A percentile compares a stretch with the other conserved stretches of the same genome.
Evolutionary conservation across 2,329 filamentous ascomycete genomes (phyloP).

Genomic region (Thermothelomyces thermophilus): DNA sequence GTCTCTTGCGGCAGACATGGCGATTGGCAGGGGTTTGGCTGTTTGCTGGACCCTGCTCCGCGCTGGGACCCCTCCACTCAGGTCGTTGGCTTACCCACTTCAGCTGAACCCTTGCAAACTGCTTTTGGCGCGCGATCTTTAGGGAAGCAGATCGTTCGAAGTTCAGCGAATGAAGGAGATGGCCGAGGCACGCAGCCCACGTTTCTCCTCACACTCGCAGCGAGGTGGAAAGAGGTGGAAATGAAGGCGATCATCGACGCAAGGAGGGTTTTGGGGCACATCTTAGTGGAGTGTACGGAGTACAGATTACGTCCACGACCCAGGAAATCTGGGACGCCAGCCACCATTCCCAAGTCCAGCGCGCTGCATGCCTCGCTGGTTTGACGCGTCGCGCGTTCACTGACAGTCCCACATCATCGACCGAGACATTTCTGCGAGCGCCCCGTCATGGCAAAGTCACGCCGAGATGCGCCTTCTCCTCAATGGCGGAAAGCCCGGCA

Average conservation of each 20-base stretch:
- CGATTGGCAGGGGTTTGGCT: not conserved
- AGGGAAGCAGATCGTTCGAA: too few relatives aligned
- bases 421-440: constrained; percentile 1
- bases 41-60: not conserved
- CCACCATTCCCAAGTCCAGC: constrained; percentile 6
- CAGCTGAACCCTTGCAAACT: not conserved
- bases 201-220: too few relatives aligned
- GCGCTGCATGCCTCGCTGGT: not conserved
- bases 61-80: too few relatives aligned
- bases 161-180: not conserved
- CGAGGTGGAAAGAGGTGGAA: too few relatives aligned
- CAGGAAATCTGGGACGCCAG: constrained; percentile 2
- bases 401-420: not conserved
- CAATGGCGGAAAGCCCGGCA: constrained; percentile 53
- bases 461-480: constrained; percentile 13
- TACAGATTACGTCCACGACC: too few relatives aligned
- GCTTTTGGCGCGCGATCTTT: not conserved
- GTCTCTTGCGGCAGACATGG: constrained; percentile 4
- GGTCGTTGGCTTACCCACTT: too few relatives aligned
- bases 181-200: too few relatives aligned
- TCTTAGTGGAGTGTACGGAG: too few relatives aligned
- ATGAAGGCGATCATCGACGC: too few relatives aligned
- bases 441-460: not conserved
- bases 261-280: too few relatives aligned
- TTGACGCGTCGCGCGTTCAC: not conserved